phyloP scores from a whole-genome alignment of 257 asterid species.

The Solanum commersonii region DNA sequence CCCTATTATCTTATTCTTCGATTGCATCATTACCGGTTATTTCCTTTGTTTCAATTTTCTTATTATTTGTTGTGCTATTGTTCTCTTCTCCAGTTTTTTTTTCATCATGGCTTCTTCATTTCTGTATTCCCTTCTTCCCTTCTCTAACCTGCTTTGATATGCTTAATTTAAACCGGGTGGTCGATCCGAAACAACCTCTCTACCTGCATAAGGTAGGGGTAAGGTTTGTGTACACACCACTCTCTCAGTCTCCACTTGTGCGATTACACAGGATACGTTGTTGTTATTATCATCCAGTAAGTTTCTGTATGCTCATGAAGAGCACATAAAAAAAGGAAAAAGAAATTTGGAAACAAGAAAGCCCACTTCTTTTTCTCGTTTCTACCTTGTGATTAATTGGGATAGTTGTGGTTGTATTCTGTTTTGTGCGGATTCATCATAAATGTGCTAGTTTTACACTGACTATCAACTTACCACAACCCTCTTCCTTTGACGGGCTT shows the following conservation, averaged over 20 bases:
- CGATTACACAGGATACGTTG: not conserved
- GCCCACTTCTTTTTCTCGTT: too few relatives aligned
- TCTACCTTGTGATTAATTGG: not conserved
- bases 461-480: not conserved
- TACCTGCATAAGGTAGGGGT: not conserved
- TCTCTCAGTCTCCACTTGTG: not conserved
- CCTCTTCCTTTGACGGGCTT: not conserved
- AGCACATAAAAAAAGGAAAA: not conserved
- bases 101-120: not conserved
- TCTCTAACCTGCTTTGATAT: not conserved
- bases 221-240: not conserved
- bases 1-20: not conserved
- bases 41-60: not conserved
- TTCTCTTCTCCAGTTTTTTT: not conserved
- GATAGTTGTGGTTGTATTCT: not conserved
- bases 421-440: not conserved
- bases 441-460: not conserved
- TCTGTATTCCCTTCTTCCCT: not conserved
- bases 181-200: not conserved
- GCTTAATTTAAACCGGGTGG: fast-evolving
- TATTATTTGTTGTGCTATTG: not conserved
- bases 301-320: not conserved
- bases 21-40: not conserved
- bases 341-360: not conserved
- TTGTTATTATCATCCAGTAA: not conserved